phyloP scores from a whole-genome alignment of 2,329 filamentous ascomycete species.

The Sporothrix brasiliensis region DNA sequence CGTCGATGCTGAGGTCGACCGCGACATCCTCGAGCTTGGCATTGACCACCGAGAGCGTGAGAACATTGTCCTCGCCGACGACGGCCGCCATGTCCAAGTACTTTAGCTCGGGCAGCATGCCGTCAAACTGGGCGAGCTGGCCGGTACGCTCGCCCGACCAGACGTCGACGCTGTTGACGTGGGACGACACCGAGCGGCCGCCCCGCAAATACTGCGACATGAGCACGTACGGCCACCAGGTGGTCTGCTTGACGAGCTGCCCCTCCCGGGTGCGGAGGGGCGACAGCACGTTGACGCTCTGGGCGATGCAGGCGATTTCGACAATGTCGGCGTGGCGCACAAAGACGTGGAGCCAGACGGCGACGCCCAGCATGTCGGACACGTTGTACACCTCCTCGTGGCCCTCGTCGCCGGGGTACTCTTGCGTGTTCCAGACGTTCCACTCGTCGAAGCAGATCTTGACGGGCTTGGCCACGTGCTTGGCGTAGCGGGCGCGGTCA shows the following conservation, averaged over 20 bases:
- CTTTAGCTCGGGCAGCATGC: slow-evolving; percentile 17
- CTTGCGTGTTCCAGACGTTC: slow-evolving; percentile 78
- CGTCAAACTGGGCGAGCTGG: slow-evolving; percentile 6
- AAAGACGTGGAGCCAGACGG: slow-evolving; percentile 75
- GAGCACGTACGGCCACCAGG: slow-evolving; percentile 73
- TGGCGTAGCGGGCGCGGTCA: background rate
- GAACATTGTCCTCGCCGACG: slow-evolving; percentile 11
- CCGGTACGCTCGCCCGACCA: background rate
- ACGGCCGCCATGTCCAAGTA: slow-evolving; percentile 21
- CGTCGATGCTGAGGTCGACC: slow-evolving; percentile 17
- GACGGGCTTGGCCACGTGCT: background rate
- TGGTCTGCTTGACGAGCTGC: slow-evolving; percentile 67
- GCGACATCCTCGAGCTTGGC: slow-evolving; percentile 22
- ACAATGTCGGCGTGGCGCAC: slow-evolving; percentile 70
- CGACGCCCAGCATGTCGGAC: slow-evolving; percentile 74
- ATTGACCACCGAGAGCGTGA: slow-evolving; percentile 16
- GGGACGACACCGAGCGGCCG: slow-evolving; percentile 11
- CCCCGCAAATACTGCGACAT: slow-evolving; percentile 76
- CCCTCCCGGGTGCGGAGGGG: slow-evolving; percentile 70
- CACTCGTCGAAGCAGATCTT: slow-evolving; percentile 83
- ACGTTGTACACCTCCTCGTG: slow-evolving; percentile 75
- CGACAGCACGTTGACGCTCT: slow-evolving; percentile 76
- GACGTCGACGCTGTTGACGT: background rate
- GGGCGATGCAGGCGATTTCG: slow-evolving; percentile 79
- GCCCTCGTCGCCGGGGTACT: slow-evolving; percentile 70